A percentile compares a stretch with the other conserved stretches of the same genome.
Evolutionary conservation across 2,329 filamentous ascomycete species (phyloP).

Genomic region (Chlorencoelia australis): DNA sequence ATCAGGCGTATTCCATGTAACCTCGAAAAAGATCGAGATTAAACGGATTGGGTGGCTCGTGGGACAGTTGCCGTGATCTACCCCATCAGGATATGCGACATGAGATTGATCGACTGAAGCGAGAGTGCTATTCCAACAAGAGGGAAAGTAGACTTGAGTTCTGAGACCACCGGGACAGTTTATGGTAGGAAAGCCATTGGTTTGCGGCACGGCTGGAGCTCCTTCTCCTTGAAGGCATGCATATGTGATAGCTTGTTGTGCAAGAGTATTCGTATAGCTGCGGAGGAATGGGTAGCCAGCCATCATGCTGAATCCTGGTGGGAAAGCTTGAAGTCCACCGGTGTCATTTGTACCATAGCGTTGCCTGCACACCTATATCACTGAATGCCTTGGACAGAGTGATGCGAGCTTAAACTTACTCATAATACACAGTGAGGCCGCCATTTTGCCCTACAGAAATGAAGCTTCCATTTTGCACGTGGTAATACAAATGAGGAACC

Average conservation of each 20-base stretch:
- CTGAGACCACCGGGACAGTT: constrained; percentile 43
- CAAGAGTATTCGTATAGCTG: constrained; percentile 33
- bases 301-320: constrained; percentile 54
- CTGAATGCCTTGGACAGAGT: not conserved
- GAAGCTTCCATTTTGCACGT: constrained; percentile 46
- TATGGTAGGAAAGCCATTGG: constrained; percentile 41
- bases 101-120: constrained; percentile 45
- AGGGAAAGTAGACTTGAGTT: constrained; percentile 46
- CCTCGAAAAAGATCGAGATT: constrained; percentile 50
- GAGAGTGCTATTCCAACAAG: constrained; percentile 53
- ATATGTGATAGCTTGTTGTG: constrained; percentile 43
- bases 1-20: constrained; percentile 42
- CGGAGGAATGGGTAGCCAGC: constrained; percentile 47
- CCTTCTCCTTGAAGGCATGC: constrained; percentile 42
- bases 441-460: constrained; percentile 34
- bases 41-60: constrained; percentile 41
- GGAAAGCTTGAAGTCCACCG: constrained; percentile 44
- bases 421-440: constrained; percentile 47
- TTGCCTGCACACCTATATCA: constrained; percentile 23
- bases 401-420: constrained; percentile 26
- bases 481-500: constrained; percentile 49
- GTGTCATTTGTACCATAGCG: constrained; percentile 32
- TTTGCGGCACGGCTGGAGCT: constrained; percentile 31
- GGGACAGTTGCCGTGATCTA: constrained; percentile 41
- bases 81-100: constrained; percentile 39